phyloP scores from a whole-genome alignment of 805 yeast genomes.

The Suhomyces pyralidae region DNA sequence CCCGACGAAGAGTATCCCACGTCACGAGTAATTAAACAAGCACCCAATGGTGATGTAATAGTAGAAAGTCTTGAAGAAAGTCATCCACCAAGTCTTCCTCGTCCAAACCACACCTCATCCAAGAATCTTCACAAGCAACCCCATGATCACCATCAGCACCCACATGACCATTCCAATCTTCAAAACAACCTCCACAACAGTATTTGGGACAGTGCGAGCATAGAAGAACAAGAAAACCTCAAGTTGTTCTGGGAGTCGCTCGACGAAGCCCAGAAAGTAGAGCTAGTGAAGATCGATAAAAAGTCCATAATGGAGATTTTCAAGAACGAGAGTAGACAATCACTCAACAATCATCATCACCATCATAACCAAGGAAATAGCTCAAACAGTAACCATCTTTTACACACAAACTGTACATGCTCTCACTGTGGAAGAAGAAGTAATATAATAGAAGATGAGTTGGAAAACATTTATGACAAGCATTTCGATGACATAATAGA shows the following conservation, averaged over 20 bases:
- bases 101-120: background rate
- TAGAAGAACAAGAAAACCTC: conserved; percentile 51
- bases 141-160: conserved; percentile 1
- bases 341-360: conserved; percentile 5
- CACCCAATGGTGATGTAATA: conserved; percentile 72
- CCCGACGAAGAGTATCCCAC: conserved; percentile 66
- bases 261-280: conserved; percentile 55
- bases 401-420: conserved; percentile 54
- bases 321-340: conserved; percentile 37
- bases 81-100: background rate
- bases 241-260: conserved; percentile 66
- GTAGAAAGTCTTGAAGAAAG: conserved; percentile 52
- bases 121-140: background rate
- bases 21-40: conserved; percentile 67
- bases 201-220: conserved; percentile 47
- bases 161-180: conserved; percentile 7
- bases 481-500: conserved; percentile 52
- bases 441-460: conserved; percentile 67
- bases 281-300: conserved; percentile 64
- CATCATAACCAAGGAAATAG: conserved; percentile 6
- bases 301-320: conserved; percentile 64
- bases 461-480: conserved; percentile 68
- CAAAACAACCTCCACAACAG: conserved; percentile 11
- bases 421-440: conserved; percentile 75
- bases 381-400: conserved; percentile 4